phyloP scores from a whole-genome alignment of 192 early-diverging fungal species.

The Entomortierella beljakovae region DNA sequence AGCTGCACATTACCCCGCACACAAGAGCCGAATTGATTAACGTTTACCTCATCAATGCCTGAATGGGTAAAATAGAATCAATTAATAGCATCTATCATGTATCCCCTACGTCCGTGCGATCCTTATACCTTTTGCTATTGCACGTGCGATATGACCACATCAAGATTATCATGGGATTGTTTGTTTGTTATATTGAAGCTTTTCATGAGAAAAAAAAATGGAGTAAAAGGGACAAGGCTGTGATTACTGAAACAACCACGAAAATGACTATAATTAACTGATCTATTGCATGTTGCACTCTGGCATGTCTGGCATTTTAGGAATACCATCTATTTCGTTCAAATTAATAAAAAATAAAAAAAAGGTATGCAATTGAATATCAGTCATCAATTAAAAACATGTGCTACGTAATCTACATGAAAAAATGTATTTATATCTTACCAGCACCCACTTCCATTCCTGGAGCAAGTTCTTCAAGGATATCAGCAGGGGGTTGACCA shows the following conservation, averaged over 20 bases:
- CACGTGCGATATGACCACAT: not conserved
- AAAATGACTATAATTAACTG: not conserved
- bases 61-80: too few relatives aligned
- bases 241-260: not conserved
- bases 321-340: constrained; percentile 54
- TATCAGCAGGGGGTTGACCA: constrained; percentile 93
- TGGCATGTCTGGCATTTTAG: constrained; percentile 64
- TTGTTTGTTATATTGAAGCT: not conserved
- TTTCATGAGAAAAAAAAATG: not conserved
- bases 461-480: constrained; percentile 91
- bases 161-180: not conserved
- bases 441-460: constrained; percentile 83
- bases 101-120: too few relatives aligned
- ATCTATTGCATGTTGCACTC: constrained; percentile 63
- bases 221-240: not conserved
- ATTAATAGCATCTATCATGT: not conserved
- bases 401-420: not conserved
- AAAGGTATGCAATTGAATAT: not conserved
- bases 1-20: not conserved
- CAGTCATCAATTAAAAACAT: not conserved
- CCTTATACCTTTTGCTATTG: not conserved
- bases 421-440: constrained; percentile 1
- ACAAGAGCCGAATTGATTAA: not conserved
- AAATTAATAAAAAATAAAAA: not conserved
- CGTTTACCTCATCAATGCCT: not conserved